These are phyloP conservation scores for Penicillium sp. DNA, from an alignment of 2,329 filamentous ascomycete genomes.

Conservation along the genomic window DNA sequence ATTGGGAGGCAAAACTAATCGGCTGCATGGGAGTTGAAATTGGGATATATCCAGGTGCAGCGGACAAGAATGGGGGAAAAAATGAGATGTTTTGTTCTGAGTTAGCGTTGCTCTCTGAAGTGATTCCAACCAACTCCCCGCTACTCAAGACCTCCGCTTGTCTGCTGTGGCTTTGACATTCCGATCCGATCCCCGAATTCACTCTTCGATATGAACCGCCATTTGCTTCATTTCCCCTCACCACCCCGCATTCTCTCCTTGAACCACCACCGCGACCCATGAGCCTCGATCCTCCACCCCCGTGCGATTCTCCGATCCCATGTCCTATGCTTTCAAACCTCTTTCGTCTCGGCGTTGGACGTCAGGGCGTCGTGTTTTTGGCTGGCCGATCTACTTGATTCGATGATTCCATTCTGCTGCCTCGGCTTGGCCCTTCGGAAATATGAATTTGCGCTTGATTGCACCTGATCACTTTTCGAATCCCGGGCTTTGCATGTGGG, in stretches of 20 bases:
- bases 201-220: background rate
- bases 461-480: conserved; percentile 8
- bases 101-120: conserved; percentile 18
- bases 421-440: conserved; percentile 11
- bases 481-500: conserved; percentile 7
- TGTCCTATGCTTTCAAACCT: conserved; percentile 21
- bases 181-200: conserved; percentile 3
- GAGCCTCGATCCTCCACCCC: conserved; percentile 11
- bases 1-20: conserved; percentile 10
- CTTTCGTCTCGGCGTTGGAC: conserved; percentile 36
- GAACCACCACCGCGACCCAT: conserved; percentile 14
- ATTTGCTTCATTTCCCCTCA: conserved; percentile 3
- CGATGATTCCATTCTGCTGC: conserved; percentile 26
- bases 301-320: conserved; percentile 11
- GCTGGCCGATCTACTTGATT: conserved; percentile 23
- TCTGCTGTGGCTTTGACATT: conserved; percentile 1
- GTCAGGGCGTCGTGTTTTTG: conserved; percentile 37
- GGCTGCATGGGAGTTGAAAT: conserved; percentile 9
- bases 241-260: conserved; percentile 13
- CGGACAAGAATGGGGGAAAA: conserved; percentile 7
- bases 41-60: conserved; percentile 13
- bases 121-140: conserved; percentile 8
- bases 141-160: background rate
- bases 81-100: conserved; percentile 8
- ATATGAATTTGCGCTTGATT: conserved; percentile 16